Evolutionary conservation across 2,329 filamentous ascomycete species (phyloP).

Genomic region (Aureobasidium subglaciale): DNA sequence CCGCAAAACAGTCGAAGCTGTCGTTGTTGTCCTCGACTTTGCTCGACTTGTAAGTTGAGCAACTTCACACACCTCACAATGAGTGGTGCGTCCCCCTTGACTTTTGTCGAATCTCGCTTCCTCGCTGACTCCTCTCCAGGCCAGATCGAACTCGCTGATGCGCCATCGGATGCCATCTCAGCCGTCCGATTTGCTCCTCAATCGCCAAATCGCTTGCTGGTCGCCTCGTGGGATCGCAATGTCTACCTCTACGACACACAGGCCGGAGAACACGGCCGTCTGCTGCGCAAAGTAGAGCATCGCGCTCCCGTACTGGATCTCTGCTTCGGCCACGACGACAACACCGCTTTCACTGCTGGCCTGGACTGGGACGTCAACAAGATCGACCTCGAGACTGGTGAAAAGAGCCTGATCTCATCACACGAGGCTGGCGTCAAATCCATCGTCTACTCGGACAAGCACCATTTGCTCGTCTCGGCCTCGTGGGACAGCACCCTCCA

Average conservation of each 20-base stretch:
- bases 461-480: conserved; percentile 74
- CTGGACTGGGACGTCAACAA: conserved; percentile 76
- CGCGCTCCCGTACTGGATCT: conserved; percentile 82
- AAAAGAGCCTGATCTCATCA: conserved; percentile 67
- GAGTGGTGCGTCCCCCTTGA: not conserved
- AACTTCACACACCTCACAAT: not conserved
- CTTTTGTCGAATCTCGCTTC: not conserved
- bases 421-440: conserved; percentile 75
- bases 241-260: conserved; percentile 79
- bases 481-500: conserved; percentile 93
- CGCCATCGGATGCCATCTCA: conserved; percentile 82
- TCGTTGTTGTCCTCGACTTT: not conserved
- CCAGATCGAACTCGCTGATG: conserved; percentile 76
- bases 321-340: conserved; percentile 77
- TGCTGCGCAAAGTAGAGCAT: conserved; percentile 70
- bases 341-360: conserved; percentile 78
- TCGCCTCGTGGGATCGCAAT: conserved; percentile 89
- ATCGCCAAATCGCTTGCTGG: conserved; percentile 69
- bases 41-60: not conserved
- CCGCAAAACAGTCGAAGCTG: conserved; percentile 1
- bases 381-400: conserved; percentile 65
- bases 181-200: conserved; percentile 76
- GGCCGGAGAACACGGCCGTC: conserved; percentile 47
- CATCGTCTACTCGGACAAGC: conserved; percentile 74
- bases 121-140: conserved; percentile 3